Evolutionary conservation across 2,329 filamentous ascomycete species (phyloP), one percentile per base, ranked within the genome.

Genomic region (Fusarium dlaminii): DNA sequence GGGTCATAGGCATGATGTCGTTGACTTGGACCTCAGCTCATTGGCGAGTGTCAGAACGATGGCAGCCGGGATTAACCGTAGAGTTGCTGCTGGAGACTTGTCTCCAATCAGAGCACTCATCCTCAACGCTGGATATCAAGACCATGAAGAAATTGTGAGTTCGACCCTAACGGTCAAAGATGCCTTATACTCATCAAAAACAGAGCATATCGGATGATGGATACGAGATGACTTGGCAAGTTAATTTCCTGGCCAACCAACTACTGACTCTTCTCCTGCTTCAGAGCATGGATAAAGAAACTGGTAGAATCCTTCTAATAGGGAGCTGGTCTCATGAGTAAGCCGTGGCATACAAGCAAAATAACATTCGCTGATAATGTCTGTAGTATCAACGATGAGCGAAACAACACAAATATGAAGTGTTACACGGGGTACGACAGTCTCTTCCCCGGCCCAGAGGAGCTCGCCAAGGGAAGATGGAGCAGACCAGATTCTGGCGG

Each of bases 101-200:
- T 82, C 84, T 12, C 83, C 79, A 1, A 83, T 86, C 59, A 79
- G 79, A 22, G 82, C 78, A 4, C 75, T 86, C 9, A 80, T 86
- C 17, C 79, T 86, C 49, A 81, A 81, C 51, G 80, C 80, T 13
- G 79, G 72, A 13, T 81, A 79, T 36, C 76, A 79, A 27, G 80
- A 81, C 6, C 61, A 73, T 8, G 58, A 68, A 30, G 48, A 70
- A 15, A 64, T 81, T 58, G 79, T 81, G 43, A 73, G 80, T 63
- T 17, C 22, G 4, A 12, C 27, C 15, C n/a, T 6, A 43, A 6
- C 22, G 17, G 34, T 55, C 5, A 8, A 32, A 46, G 5, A 40
- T 24, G 3, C 7, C 8, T 27, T 22, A 27, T 40, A 24, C 59
- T 78, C 14, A 78, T 24, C 22, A 6, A 11, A 29, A 29, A 34